Percentiles rank a stretch among this genome's conserved stretches.
Conservation (phyloP, 148 eudicot species). For the Cornus suecica region DNA sequence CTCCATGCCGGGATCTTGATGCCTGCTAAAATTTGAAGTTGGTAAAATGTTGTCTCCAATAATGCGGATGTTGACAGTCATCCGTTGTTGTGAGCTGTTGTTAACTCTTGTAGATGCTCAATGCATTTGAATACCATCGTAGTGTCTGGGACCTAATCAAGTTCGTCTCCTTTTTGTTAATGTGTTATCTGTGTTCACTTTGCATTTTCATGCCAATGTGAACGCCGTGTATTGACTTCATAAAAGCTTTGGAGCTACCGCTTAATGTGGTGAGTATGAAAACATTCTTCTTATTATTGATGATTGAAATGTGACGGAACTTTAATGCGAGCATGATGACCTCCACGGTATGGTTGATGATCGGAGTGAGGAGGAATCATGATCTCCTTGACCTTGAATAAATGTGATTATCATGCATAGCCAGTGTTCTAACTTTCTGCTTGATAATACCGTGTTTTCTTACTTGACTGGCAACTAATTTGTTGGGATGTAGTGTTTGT, state of each 20-base stretch:
- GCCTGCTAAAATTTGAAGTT: constrained; percentile 53
- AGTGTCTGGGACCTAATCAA: too few species aligned
- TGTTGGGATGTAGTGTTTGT: too few species aligned
- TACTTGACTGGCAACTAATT: too few species aligned
- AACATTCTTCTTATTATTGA: background rate
- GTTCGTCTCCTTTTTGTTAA: background rate
- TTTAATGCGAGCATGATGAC: too few species aligned
- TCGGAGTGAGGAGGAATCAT: too few species aligned
- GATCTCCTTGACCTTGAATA: too few species aligned
- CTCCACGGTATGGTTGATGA: too few species aligned
- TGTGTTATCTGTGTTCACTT: background rate
- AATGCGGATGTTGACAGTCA: constrained; percentile 23
- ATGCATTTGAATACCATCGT: background rate
- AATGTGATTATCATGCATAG: too few species aligned
- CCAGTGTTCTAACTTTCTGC: too few species aligned
- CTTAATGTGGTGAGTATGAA: background rate
- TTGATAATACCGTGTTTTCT: too few species aligned
- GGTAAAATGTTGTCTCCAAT: constrained; percentile 26
- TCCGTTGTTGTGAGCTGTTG: constrained; percentile 15
- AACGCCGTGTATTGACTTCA: background rate
- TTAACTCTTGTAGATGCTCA: constrained; percentile 1
- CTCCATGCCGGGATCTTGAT: constrained; percentile 87
- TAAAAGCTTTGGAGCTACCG: background rate
- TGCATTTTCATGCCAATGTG: background rate
- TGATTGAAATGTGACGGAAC: too few species aligned